Evolutionary conservation across 2,329 filamentous ascomycete species (phyloP).

Genomic region (Lachnellula occidentalis): DNA sequence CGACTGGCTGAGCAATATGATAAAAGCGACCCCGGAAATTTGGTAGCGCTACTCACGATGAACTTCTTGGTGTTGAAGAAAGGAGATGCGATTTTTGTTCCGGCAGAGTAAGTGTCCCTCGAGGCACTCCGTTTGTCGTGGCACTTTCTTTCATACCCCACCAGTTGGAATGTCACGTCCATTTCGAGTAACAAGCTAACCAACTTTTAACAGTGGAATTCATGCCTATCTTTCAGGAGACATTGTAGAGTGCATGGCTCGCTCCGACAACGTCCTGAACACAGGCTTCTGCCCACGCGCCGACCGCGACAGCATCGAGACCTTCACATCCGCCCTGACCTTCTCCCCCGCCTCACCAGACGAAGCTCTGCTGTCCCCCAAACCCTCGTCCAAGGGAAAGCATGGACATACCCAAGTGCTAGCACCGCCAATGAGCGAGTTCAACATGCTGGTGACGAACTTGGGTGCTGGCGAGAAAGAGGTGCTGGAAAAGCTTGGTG

Average conservation of each 20-base stretch:
- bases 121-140: not conserved
- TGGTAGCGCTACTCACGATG: constrained; percentile 68
- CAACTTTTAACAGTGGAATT: constrained; percentile 53
- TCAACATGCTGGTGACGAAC: constrained; percentile 59
- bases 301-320: constrained; percentile 57
- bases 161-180: not conserved
- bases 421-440: constrained; percentile 64
- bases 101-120: constrained; percentile 54
- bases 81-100: constrained; percentile 86
- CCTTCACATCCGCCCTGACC: constrained; percentile 57
- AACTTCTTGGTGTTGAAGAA: constrained; percentile 63
- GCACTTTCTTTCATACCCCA: not conserved
- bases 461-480: constrained; percentile 56
- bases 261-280: constrained; percentile 86
- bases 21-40: constrained; percentile 56
- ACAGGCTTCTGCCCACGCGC: constrained; percentile 66
- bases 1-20: constrained; percentile 61
- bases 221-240: constrained; percentile 89
- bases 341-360: constrained; percentile 56
- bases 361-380: constrained; percentile 49
- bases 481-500: constrained; percentile 46
- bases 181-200: not conserved
- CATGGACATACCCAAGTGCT: constrained; percentile 59
- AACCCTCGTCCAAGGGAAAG: constrained; percentile 44
- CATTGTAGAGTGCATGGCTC: constrained; percentile 97